phyloP scores from a whole-genome alignment of 139 green algal species.

The Asterochloris sp. region DNA sequence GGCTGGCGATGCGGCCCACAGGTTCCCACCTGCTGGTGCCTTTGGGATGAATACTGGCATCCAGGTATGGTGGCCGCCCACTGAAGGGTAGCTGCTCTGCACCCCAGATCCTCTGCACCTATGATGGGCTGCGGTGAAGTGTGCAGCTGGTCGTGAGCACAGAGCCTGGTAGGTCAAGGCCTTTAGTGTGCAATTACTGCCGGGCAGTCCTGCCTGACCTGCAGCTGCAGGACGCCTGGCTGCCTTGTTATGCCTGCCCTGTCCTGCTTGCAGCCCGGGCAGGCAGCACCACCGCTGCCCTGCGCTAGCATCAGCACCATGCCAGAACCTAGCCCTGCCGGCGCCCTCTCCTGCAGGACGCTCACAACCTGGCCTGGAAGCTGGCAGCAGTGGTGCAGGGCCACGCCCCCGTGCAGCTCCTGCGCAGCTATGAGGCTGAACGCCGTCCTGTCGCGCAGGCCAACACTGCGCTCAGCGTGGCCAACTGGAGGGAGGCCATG shows the following conservation, averaged over 20 bases:
- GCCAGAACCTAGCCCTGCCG: neutral
- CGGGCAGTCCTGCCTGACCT: neutral
- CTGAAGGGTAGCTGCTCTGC: neutral
- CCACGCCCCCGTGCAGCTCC: slow-evolving; percentile 32
- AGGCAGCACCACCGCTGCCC: neutral
- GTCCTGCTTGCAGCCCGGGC: neutral
- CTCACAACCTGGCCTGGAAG: slow-evolving; percentile 96
- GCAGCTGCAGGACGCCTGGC: neutral
- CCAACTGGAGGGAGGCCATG: slow-evolving; percentile 88
- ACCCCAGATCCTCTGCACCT: neutral
- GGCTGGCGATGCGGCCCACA: slow-evolving; percentile 88
- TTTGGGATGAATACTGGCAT: slow-evolving; percentile 98
- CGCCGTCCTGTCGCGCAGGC: slow-evolving; percentile 63
- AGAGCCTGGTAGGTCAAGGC: neutral
- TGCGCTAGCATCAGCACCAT: neutral
- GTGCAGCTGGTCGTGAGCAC: neutral
- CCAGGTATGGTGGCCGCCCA: slow-evolving; percentile 34
- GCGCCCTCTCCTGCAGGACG: slow-evolving; percentile 51
- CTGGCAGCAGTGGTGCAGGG: slow-evolving; percentile 56
- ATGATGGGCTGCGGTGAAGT: neutral
- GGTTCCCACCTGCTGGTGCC: slow-evolving; percentile 85
- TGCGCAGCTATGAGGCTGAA: slow-evolving; percentile 78
- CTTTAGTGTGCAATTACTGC: neutral
- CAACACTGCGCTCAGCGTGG: slow-evolving; percentile 81
- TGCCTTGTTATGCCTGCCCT: too few species aligned